These are phyloP conservation scores for Aspergillaceae sp. DNA, from an alignment of 2,329 filamentous ascomycete species.

Conservation along the genomic window DNA sequence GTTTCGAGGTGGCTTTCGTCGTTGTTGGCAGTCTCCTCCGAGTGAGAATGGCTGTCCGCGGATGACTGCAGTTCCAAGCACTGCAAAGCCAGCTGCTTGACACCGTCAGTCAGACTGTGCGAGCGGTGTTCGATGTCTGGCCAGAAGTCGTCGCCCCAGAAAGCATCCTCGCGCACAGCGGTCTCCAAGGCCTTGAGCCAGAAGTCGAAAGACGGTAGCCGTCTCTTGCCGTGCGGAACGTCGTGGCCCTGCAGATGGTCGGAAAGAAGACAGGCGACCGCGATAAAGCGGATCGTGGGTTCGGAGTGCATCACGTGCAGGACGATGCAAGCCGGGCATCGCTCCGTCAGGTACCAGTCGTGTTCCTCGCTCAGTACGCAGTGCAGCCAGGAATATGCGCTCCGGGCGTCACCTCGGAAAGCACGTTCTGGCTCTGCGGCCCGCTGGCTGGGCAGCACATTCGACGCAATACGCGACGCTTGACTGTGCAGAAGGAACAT, in stretches of 20 bases:
- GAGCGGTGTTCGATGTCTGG: constrained; percentile 35
- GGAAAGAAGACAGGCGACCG: constrained; percentile 35
- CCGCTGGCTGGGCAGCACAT: constrained; percentile 40
- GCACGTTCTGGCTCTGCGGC: constrained; percentile 49
- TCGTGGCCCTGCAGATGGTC: constrained; percentile 22
- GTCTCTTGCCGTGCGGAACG: constrained; percentile 10
- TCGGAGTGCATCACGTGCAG: constrained; percentile 37
- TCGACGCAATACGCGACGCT: constrained; percentile 45
- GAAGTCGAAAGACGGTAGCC: constrained; percentile 27
- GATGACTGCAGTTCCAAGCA: constrained; percentile 29
- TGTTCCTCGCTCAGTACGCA: constrained; percentile 50
- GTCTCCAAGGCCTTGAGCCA: constrained; percentile 31
- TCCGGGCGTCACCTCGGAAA: constrained; percentile 48
- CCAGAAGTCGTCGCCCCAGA: constrained; percentile 37
- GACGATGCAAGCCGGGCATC: constrained; percentile 44
- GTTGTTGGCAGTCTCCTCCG: constrained; percentile 15
- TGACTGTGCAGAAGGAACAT: constrained; percentile 49
- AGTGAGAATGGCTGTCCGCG: constrained; percentile 11
- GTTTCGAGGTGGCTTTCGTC: constrained; percentile 12
- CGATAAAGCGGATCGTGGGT: constrained; percentile 36
- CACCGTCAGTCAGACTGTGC: constrained; percentile 27
- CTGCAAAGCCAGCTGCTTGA: constrained; percentile 32
- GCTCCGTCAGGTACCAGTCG: constrained; percentile 49
- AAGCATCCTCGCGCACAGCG: constrained; percentile 35
- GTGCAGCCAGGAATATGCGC: constrained; percentile 51